phyloP scores from a whole-genome alignment of 768 basidiomycete genomes.

The Kwoniella bestiolae region DNA sequence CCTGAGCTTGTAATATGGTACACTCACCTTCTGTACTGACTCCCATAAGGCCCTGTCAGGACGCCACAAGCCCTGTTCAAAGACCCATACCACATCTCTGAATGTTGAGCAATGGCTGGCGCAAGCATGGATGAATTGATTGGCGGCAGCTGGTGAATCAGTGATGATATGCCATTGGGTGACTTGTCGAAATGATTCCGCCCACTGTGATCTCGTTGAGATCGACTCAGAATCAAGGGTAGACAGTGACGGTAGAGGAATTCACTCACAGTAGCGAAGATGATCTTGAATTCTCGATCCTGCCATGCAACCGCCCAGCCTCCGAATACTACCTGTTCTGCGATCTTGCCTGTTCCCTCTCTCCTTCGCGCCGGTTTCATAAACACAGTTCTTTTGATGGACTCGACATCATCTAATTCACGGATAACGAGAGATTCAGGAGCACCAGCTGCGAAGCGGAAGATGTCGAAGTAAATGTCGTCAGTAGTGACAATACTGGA shows the following conservation, averaged over 20 bases:
- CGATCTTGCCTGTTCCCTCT: conserved; percentile 35
- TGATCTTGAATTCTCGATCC: conserved; percentile 34
- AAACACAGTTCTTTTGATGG: conserved; percentile 29
- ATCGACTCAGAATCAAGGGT: background rate
- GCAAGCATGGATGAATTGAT: conserved; percentile 33
- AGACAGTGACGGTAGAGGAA: no score
- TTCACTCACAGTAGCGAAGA: conserved; percentile 38
- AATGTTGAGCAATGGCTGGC: conserved; percentile 21
- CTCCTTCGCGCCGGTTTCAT: conserved; percentile 27
- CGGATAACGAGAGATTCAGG: conserved; percentile 20
- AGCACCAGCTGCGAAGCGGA: conserved; percentile 31
- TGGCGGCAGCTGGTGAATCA: conserved; percentile 19
- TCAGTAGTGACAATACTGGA: conserved; percentile 32
- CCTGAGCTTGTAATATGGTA: background rate
- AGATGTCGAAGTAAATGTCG: conserved; percentile 33
- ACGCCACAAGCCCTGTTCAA: conserved; percentile 70
- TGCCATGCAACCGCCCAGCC: conserved; percentile 41
- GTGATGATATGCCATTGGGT: conserved; percentile 42
- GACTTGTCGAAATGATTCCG: conserved; percentile 24
- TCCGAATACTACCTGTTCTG: conserved; percentile 25
- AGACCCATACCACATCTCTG: conserved; percentile 66
- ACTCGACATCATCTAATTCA: conserved; percentile 33
- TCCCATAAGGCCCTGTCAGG: conserved; percentile 69
- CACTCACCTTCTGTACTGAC: conserved; percentile 44
- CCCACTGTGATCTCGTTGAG: conserved; percentile 14